Evolutionary conservation across 306 rosid genomes (phyloP).

Genomic region (Begonia loranthoides): DNA sequence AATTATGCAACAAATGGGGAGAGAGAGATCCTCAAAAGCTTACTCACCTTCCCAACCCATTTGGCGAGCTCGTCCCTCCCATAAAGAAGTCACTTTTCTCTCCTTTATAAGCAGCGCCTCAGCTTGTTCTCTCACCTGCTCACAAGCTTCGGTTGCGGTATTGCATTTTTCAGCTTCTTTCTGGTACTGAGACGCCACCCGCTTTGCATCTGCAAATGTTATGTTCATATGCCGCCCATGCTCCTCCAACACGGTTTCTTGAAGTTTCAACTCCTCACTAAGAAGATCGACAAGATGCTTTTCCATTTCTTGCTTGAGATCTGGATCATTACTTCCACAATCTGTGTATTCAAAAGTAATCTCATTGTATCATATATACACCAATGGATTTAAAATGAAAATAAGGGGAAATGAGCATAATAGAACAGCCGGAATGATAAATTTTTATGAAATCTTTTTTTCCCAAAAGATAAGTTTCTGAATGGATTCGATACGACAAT

Average conservation of each 20-base stretch:
- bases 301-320: constrained; percentile 88
- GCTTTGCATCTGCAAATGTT: constrained; percentile 72
- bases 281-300: constrained; percentile 92
- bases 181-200: constrained; percentile 88
- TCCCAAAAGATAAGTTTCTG: not conserved
- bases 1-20: too few species aligned
- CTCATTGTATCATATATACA: not conserved
- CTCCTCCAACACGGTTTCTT: constrained; percentile 65
- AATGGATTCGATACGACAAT: too few species aligned
- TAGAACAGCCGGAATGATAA: not conserved
- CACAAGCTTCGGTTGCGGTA: constrained; percentile 89
- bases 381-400: not conserved
- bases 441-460: not conserved
- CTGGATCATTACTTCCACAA: constrained; percentile 86
- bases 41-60: constrained; percentile 83
- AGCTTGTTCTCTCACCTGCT: constrained; percentile 74
- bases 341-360: constrained; percentile 30
- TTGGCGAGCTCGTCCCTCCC: constrained; percentile 83
- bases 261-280: constrained; percentile 78
- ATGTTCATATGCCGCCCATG: constrained; percentile 69
- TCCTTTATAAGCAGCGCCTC: constrained; percentile 69
- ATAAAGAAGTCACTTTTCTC: constrained; percentile 46
- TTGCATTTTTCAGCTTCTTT: constrained; percentile 92
- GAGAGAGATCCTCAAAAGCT: constrained; percentile 1
- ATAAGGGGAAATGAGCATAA: not conserved